Evolutionary conservation across 306 rosid genomes (phyloP), one percentile per base, ranked within the genome.

Genomic region (Cucumis melo): DNA sequence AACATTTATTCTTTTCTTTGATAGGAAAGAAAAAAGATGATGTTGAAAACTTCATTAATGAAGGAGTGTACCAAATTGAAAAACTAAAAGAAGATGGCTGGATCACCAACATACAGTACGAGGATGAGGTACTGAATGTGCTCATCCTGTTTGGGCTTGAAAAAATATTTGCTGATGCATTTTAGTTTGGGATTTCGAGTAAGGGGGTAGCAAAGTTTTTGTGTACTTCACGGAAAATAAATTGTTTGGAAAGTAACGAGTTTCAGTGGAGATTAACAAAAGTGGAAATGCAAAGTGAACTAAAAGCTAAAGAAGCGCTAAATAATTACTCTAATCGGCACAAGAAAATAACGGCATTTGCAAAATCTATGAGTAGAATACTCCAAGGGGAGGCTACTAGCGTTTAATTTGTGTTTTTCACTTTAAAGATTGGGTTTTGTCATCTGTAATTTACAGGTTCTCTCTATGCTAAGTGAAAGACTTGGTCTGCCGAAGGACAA

Each of bases 31-130:
- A 85, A 79, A 90, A 86, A 80, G 91, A 87, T 81, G 96, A 87
- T 75, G 78, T 94, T 44, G 88, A 90, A 78, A 88, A 87, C n/a
- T 89, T 91, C 75, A 84, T 94, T 61, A 87, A 91, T 57, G 91
- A 89, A 86, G 98, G 98, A 74, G 92, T 90, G 21, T 91, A 88
- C 81, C 87, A 87, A 77, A 86, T 94, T 46, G 97, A 91, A 81
- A 89, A 78, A 78, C 88, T 94, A 83, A 91, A 90, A 90, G 90
- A 90, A 81, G 91, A 90, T 80, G 97, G 96, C 58, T 89, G 91
- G 88, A 89, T 94, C 83, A 89, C 98, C 78, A 82, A 84, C 80
- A 87, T 91, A 84, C 77, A 68, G 15, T 94, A 94, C 46, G 98
- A 91, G 78, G 98, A 94, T 7, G 97, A 91, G 98, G 98, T 94